These are phyloP conservation scores for Globisporangium megalacanthum DNA, from an alignment of 352 stramenopile genomes.

Conservation along the genomic window DNA sequence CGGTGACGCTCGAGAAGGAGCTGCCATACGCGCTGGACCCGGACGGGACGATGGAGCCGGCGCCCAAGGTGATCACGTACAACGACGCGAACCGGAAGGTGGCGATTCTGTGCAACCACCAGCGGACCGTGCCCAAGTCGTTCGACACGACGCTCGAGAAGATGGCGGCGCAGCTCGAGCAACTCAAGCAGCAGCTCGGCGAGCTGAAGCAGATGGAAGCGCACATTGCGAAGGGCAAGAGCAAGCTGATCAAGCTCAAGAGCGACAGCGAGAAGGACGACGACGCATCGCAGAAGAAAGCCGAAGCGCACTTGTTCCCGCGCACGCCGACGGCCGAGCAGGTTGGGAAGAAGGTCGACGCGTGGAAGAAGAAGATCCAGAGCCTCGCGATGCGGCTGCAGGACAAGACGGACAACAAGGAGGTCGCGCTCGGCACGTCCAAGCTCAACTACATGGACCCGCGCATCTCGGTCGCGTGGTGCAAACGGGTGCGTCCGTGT, in stretches of 20 bases:
- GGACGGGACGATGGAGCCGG: constrained; percentile 54
- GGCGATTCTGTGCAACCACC: constrained; percentile 99
- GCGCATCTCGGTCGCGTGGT: constrained; percentile 99
- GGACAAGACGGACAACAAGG: constrained; percentile 99
- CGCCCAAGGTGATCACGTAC: constrained; percentile 96
- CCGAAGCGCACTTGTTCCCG: constrained; percentile 93
- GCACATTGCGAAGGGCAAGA: constrained; percentile 84
- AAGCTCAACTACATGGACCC: constrained; percentile 99
- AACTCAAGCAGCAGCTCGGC: constrained; percentile 93
- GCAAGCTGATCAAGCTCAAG: constrained; percentile 88
- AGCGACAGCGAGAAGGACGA: constrained; percentile 82
- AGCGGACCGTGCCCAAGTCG: constrained; percentile 97
- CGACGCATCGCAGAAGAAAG: constrained; percentile 86
- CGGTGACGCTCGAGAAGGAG: constrained; percentile 98
- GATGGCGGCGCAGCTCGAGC: constrained; percentile 89
- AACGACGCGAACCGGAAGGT: constrained; percentile 99
- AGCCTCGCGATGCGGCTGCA: constrained; percentile 90
- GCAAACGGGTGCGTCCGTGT: constrained; percentile 93
- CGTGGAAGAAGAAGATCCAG: constrained; percentile 94
- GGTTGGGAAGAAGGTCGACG: constrained; percentile 93
- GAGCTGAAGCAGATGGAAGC: constrained; percentile 92
- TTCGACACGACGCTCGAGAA: constrained; percentile 94
- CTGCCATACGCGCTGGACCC: constrained; percentile 68
- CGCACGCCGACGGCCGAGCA: constrained; percentile 89
- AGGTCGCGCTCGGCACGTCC: constrained; percentile 97